Base-by-base conservation (phyloP, 177 flowering plant species). In the Tripterygium wilfordii region DNA sequence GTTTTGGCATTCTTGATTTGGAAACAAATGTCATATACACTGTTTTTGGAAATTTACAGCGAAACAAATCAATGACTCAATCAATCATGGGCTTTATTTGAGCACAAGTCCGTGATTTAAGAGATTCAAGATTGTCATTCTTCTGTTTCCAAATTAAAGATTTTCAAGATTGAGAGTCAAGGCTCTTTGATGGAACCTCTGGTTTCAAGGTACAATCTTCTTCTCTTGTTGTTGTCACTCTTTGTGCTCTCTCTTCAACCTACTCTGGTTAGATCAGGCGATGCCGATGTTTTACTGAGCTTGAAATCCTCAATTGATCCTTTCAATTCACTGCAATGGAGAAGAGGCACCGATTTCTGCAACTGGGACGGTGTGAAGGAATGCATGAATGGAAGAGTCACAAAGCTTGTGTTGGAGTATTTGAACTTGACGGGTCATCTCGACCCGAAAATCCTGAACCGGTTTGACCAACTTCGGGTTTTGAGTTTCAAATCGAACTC, bases 401-500 rank as follows among this genome's bases (percentile, higher is more conserved):
- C 73, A 0, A 89, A 89, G 67, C 85, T 90, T 18, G 94, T 90
- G 2, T 50, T 86, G 5, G 95, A 86, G 58, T 42, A 60, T 49
- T 49, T 58, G 4, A 76, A 72, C 58, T 58, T 86, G 36, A 74
- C 21, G 6, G 96, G 96, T 6, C 57, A 54, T 25, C 41, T 91
- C 3, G 73, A 79, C 15, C 65, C 44, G 26, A 49, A 51, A 33
- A 63, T 48, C 48, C 51, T 92, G 36, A 72, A 74, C 53, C 66
- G 56, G 29, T 68, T 92, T 32, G 94, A 88, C 59, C 91, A 88
- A 53, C 75, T 92, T 32, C 63, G 98, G 0, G 95, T 88, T 0
- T 40, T 92, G 20, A 88, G 96, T 57, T 74, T 92, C 66, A 87
- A 85, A 54, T 72, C 67, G 1, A 90, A 90, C 68, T 75, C 83